Conservation (phyloP, 192 early-diverging fungal species). For the Rhizophagus clarus region DNA sequence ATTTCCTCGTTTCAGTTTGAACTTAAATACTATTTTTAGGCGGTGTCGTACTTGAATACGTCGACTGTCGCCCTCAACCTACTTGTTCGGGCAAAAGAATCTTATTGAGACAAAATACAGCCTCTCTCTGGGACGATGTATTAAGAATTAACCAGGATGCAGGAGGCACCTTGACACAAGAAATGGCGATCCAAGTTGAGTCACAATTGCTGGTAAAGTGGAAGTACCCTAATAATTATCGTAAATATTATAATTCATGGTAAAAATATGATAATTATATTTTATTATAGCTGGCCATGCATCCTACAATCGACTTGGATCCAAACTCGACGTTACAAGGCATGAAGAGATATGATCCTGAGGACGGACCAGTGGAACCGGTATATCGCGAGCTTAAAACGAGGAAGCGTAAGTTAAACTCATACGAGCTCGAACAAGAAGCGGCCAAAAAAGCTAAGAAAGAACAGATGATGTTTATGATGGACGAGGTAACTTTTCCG, state of each 20-base stretch:
- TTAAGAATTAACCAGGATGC: neutral
- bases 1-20: neutral
- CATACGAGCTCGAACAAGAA: slow-evolving; percentile 14
- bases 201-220: slow-evolving; percentile 16
- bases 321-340: neutral
- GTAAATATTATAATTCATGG: neutral
- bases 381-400: neutral
- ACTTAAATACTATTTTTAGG: neutral
- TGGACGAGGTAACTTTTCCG: neutral
- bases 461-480: slow-evolving; percentile 24
- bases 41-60: neutral
- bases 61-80: neutral
- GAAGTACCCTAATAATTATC: neutral
- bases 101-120: neutral
- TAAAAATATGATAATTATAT: neutral
- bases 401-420: slow-evolving; percentile 17
- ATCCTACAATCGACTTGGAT: slow-evolving; percentile 11
- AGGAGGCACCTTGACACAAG: neutral
- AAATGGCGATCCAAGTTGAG: slow-evolving; percentile 11
- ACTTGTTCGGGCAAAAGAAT: neutral
- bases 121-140: slow-evolving; percentile 7
- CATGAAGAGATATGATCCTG: neutral
- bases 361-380: neutral
- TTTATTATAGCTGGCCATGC: neutral
- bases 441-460: neutral